These are phyloP conservation scores for Chalciporus piperatus DNA, from an alignment of 768 basidiomycete genomes.

Conservation along the genomic window DNA sequence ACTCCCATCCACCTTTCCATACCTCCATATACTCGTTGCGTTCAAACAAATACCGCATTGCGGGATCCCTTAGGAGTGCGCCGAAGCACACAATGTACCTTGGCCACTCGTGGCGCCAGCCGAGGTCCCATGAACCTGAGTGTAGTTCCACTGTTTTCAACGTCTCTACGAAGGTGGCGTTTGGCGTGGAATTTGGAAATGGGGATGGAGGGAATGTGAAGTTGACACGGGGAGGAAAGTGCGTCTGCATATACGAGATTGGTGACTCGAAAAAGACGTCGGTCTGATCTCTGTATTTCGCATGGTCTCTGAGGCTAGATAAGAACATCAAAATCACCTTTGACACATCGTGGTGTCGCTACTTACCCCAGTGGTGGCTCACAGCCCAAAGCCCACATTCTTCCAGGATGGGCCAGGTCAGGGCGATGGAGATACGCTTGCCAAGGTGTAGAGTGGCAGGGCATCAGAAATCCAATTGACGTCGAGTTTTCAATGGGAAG, in stretches of 20 bases:
- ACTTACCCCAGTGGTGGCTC: constrained; percentile 88
- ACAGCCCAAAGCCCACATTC: constrained; percentile 85
- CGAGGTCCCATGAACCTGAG: constrained; percentile 22
- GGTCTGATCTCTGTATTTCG: constrained; percentile 75
- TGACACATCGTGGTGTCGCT: background rate
- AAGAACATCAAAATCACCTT: constrained; percentile 8
- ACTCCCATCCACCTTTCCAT: constrained; percentile 70
- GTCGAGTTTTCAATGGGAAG: constrained; percentile 51
- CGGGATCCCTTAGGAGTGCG: constrained; percentile 55
- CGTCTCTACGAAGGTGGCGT: constrained; percentile 29
- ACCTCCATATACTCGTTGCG: constrained; percentile 61
- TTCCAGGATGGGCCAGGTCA: constrained; percentile 51
- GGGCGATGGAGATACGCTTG: constrained; percentile 80
- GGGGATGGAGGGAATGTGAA: constrained; percentile 62
- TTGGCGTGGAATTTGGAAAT: constrained; percentile 50
- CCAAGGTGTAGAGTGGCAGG: constrained; percentile 95
- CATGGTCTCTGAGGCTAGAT: constrained; percentile 42
- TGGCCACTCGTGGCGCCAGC: constrained; percentile 79
- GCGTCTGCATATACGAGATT: constrained; percentile 53
- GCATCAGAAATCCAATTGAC: constrained; percentile 82
- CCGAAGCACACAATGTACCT: constrained; percentile 82
- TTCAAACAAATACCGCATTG: constrained; percentile 46
- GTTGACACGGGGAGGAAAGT: constrained; percentile 68
- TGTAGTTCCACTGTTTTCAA: constrained; percentile 29
- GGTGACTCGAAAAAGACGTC: constrained; percentile 79